Evolutionary conservation across 805 yeast genomes (phyloP), one percentile per base, ranked within the genome.

Genomic region (Starmerella roubikii): DNA sequence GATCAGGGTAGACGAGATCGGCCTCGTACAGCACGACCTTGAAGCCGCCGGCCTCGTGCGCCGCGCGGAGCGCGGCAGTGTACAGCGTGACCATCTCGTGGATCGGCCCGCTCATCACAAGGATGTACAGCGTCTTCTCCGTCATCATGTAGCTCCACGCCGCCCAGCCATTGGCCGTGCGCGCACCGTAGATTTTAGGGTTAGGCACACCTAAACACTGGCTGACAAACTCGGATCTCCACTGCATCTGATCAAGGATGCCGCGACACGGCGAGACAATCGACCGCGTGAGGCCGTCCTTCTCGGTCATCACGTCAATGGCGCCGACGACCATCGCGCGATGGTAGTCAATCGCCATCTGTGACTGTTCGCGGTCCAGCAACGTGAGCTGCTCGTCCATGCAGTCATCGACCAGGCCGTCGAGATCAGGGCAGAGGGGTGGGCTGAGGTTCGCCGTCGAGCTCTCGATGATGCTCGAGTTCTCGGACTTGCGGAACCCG

Each of bases 401-500:
- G 16, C 33, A 41, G 21, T 12, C 30, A 4, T 13, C 37, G 18
- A 11, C 25, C 6, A 7, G 9, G 11, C 20, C 31, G 12, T 20
- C 20, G 20, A 4, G 7, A 12, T 10, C 15, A n/a, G 15, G 15
- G 15, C n/a, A 5, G 15, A n/a, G 29, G 6, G 10, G n/a, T 5
- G 13, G 29, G 15, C 12, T 26, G 9, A n/a, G 15, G 16, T 33
- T 17, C 15, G 23, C 21, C 15, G 7, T 4, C 3, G 34, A 28
- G 4, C 38, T 25, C 24, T 30, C 29, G 29, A 37, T 41, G 10
- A 40, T 26, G 13, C 31, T 13, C 11, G 24, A n/a, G n/a, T 22
- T 25, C 3, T 29, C 17, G 20, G 49, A 42, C 21, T 31, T 27
- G 26, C 45, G 34, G 47, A 49, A 59, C 6, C 86, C 93, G 46